Base-by-base conservation (phyloP, 139 green algal genomes). In the Nannochloris sp. region DNA sequence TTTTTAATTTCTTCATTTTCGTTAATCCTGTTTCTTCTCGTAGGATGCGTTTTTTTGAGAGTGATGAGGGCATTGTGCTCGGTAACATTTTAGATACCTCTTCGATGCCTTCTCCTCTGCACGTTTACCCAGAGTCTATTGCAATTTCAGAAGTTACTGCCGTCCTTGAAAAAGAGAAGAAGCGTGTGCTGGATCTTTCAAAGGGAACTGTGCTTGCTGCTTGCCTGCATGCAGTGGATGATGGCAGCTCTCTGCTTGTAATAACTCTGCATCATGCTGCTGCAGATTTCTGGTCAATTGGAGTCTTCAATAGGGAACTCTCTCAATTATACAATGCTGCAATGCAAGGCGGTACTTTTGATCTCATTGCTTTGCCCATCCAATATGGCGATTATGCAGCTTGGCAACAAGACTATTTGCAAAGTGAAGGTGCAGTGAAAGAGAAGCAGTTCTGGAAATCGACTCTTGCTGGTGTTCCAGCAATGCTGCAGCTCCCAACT, bases 371-470 rank as follows among this genome's bases (percentile, higher is more conserved):
- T 24, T 10, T 4, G 6, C 58, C 58, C 6, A 39, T 65, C 12
- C 58, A 65, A 44, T 65, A 65, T 44, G 34, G 9, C 30, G 58
- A 65, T 14, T 65, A 30, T 53, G 58, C 29, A 27, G 58, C 24
- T 6, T 65, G 58, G 58, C 58, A 65, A 44, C 6, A 6, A 10
- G 10, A 45, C 6, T n/a, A n/a, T n/a, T n/a, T n/a, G n/a, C n/a
- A n/a, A n/a, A n/a, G n/a, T n/a, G n/a, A n/a, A n/a, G n/a, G n/a
- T n/a, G n/a, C n/a, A n/a, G n/a, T n/a, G n/a, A n/a, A n/a, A n/a
- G n/a, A n/a, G n/a, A n/a, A n/a, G n/a, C n/a, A n/a, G n/a, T n/a
- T n/a, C n/a, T n/a, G n/a, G n/a, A n/a, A n/a, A n/a, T n/a, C n/a
- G n/a, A n/a, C n/a, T n/a, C n/a, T n/a, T n/a, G n/a, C n/a, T n/a